These are phyloP conservation scores for Vigna reflexopilosa DNA, from an alignment of 306 rosid species.

Conservation along the genomic window DNA sequence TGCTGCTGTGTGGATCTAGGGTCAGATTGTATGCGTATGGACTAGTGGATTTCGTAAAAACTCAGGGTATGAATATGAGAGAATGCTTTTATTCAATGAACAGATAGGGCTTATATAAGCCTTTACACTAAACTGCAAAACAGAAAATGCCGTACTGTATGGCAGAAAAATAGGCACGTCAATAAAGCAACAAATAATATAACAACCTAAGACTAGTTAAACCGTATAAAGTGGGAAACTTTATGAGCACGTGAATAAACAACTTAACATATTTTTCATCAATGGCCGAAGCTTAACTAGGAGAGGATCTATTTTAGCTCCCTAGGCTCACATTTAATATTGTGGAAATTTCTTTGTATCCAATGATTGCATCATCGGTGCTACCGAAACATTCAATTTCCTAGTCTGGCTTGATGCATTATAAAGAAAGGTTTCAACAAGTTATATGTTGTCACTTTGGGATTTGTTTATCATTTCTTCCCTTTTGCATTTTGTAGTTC, in stretches of 20 bases:
- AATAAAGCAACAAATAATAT: too few relatives aligned
- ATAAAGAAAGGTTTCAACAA: background rate
- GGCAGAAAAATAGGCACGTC: too few relatives aligned
- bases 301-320: background rate
- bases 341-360: background rate
- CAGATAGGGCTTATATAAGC: too few relatives aligned
- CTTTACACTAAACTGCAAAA: too few relatives aligned
- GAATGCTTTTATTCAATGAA: too few relatives aligned
- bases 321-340: background rate
- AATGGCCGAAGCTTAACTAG: background rate
- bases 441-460: background rate
- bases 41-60: background rate
- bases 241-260: too few relatives aligned
- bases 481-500: conserved; percentile 20
- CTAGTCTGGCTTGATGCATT: conserved; percentile 13
- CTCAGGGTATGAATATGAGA: too few relatives aligned
- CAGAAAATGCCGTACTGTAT: too few relatives aligned
- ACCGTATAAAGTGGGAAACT: too few relatives aligned
- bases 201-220: too few relatives aligned
- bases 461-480: background rate
- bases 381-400: conserved; percentile 18
- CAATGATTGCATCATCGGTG: background rate
- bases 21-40: background rate
- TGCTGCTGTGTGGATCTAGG: background rate
- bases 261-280: background rate